Conservation (phyloP, 352 stramenopile species). For the Pilasporangium apinafurcum region DNA sequence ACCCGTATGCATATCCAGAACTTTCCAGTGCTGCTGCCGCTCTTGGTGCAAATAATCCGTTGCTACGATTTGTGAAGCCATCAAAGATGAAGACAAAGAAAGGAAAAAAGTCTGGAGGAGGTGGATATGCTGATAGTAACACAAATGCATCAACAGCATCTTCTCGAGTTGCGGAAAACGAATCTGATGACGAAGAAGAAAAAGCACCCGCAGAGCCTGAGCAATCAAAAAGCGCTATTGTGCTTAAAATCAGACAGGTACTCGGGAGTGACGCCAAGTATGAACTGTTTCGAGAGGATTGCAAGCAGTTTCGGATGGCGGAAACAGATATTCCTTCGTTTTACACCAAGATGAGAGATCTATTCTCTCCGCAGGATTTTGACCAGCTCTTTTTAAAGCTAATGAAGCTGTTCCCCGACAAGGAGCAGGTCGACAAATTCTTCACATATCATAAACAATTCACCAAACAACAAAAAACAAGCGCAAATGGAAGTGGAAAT, state of each 20-base stretch:
- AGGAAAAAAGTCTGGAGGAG: slow-evolving; percentile 27
- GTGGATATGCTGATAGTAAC: slow-evolving; percentile 1
- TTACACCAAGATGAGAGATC: slow-evolving; percentile 58
- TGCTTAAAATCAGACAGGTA: slow-evolving; percentile 72
- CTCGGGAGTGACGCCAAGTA: slow-evolving; percentile 80
- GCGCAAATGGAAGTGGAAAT: too few relatives aligned
- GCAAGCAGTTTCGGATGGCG: slow-evolving; percentile 55
- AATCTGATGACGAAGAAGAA: slow-evolving; percentile 34
- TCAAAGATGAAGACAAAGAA: slow-evolving; percentile 70
- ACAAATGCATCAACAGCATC: neutral
- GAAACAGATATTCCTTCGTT: slow-evolving; percentile 61
- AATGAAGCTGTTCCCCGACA: slow-evolving; percentile 67
- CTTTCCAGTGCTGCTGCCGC: slow-evolving; percentile 54
- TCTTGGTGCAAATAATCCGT: slow-evolving; percentile 73
- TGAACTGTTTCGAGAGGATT: slow-evolving; percentile 74
- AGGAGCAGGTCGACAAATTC: slow-evolving; percentile 55
- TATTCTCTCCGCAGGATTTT: slow-evolving; percentile 62
- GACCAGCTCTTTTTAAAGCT: slow-evolving; percentile 70
- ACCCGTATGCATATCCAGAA: slow-evolving; percentile 71
- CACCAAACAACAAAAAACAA: slow-evolving; percentile 25
- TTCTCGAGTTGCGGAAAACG: slow-evolving; percentile 7
- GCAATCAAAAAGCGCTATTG: slow-evolving; percentile 64
- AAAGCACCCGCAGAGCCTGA: slow-evolving; percentile 11
- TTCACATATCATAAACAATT: slow-evolving; percentile 53
- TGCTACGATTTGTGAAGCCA: slow-evolving; percentile 75